Base-by-base conservation (phyloP, 2,329 filamentous ascomycete species). In the Neonectria punicea region DNA sequence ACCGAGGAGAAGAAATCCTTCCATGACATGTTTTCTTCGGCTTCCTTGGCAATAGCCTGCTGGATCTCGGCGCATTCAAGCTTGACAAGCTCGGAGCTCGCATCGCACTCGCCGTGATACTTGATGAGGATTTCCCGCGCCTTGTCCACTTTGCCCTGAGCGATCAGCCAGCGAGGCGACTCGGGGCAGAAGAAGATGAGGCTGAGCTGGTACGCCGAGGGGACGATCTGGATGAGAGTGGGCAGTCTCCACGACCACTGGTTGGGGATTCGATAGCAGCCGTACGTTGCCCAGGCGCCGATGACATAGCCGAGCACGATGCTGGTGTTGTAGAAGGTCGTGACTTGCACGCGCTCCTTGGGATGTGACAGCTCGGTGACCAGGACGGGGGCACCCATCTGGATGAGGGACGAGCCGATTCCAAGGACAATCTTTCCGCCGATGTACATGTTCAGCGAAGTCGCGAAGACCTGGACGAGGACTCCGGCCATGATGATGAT, bases 121-220 rank as follows among this genome's bases (percentile, higher is more conserved):
- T 85, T 85, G 69, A 82, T 78, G 0, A 89, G 72, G 28, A 87
- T 83, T 0, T 77, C 76, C 16, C 79, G 81, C 0, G 87, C 87
- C 69, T 88, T 80, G 5, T 86, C 82, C 1, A 75, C 64, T 22
- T 81, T 80, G 34, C 86, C 85, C 65, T 86, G 81, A 39, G 83
- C 81, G 47, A 89, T 80, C 30, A 89, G 75, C 83, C 84, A 90
- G 41, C 89, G 82, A 1, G 89, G 89, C 0, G 84, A 87, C 67
- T 91, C 89, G 0, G 88, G 88, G 5, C 88, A 81, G 55, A 87
- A 83, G 67, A 79, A 80, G 55, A 85, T 75, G 58, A 84, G 81
- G 10, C 76, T 59, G 18, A 87, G 78, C 66, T 85, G 79, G 30
- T 78, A 78, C 0, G 67, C 71, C 2, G 81, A 73, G 79, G 81